Evolutionary conservation across 192 early-diverging fungal species (phyloP).

Genomic region (Coemansia reversa): DNA sequence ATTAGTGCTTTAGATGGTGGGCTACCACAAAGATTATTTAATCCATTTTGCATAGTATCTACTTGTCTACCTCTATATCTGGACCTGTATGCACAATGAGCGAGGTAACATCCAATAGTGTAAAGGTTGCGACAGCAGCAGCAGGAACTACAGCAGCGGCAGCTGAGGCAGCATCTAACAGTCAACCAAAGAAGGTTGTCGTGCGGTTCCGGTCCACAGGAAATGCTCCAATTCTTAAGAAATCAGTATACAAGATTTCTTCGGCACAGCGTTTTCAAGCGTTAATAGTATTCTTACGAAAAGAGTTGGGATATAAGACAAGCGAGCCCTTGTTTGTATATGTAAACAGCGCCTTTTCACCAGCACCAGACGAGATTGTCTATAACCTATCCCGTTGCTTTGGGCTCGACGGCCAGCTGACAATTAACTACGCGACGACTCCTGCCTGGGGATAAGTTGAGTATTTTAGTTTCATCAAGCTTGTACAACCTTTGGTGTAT

Average conservation of each 20-base stretch:
- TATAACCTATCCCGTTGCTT: constrained; percentile 83
- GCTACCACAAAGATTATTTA: too few relatives aligned
- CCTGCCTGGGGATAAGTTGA: constrained; percentile 80
- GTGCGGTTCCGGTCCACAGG: constrained; percentile 82
- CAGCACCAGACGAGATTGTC: constrained; percentile 88
- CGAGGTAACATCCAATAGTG: constrained; percentile 5
- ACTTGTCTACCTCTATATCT: too few relatives aligned
- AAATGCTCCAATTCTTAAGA: constrained; percentile 87
- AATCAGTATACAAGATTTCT: constrained; percentile 81
- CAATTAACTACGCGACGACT: constrained; percentile 89
- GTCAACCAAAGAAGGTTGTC: constrained; percentile 60
- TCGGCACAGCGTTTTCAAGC: constrained; percentile 80
- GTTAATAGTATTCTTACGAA: constrained; percentile 80
- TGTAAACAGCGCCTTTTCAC: constrained; percentile 91
- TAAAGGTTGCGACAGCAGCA: constrained; percentile 6
- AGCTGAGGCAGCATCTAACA: constrained; percentile 3
- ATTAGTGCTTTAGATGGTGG: neutral
- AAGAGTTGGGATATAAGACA: constrained; percentile 73
- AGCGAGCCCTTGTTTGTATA: constrained; percentile 86
- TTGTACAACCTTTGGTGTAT: neutral
- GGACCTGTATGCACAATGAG: constrained; percentile 4
- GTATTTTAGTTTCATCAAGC: neutral
- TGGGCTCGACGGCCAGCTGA: constrained; percentile 74
- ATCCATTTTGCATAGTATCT: too few relatives aligned
- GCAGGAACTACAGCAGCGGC: constrained; percentile 11